phyloP scores from a whole-genome alignment of 2,329 filamentous ascomycete species.

The Westerdykella sp. region DNA sequence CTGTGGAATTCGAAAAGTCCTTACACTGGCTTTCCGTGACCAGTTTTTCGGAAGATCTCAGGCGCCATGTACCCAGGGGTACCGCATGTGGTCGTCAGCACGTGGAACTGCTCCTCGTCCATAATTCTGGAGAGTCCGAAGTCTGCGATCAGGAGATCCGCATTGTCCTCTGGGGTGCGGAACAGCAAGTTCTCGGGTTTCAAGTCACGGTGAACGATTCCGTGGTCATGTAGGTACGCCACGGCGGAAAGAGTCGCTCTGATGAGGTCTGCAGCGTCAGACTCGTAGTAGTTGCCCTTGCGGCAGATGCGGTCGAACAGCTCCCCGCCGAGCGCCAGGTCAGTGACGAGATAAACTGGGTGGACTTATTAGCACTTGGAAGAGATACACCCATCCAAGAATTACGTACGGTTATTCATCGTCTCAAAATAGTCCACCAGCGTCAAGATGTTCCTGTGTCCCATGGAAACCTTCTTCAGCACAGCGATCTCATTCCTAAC shows the following conservation, averaged over 20 bases:
- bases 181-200: conserved; percentile 98
- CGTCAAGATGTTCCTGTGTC: conserved; percentile 95
- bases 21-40: conserved; percentile 91
- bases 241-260: conserved; percentile 94
- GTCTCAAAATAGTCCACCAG: conserved; percentile 99
- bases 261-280: conserved; percentile 90
- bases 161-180: conserved; percentile 94
- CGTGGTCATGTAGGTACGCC: conserved; percentile 95
- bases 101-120: conserved; percentile 98
- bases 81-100: conserved; percentile 93
- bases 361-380: neutral
- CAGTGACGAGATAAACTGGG: conserved; percentile 86
- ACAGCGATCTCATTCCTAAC: conserved; percentile 97
- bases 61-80: conserved; percentile 99
- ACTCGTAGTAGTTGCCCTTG: conserved; percentile 97
- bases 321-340: conserved; percentile 91
- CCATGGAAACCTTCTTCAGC: conserved; percentile 96
- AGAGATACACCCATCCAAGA: neutral
- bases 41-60: conserved; percentile 98
- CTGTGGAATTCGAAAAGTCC: conserved; percentile 5
- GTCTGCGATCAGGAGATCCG: conserved; percentile 92
- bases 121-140: conserved; percentile 95
- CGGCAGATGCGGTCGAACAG: conserved; percentile 98
- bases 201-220: conserved; percentile 94
- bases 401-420: conserved; percentile 77